These are phyloP conservation scores for Fereydounia khargensis DNA, from an alignment of 1,284 basidiomycete genomes.

Conservation along the genomic window DNA sequence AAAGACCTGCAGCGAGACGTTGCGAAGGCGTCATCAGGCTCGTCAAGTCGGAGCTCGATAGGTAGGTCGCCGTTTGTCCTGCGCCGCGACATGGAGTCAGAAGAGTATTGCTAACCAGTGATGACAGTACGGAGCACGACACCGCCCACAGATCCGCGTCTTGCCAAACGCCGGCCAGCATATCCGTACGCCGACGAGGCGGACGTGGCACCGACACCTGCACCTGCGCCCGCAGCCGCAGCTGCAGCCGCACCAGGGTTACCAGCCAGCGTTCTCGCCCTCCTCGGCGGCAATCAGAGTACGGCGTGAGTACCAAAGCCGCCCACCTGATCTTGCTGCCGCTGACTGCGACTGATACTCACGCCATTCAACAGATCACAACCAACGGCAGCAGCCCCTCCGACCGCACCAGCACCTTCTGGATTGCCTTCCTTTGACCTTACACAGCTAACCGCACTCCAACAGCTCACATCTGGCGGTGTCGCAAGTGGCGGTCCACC, in stretches of 20 bases:
- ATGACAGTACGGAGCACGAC: background rate
- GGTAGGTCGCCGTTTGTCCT: background rate
- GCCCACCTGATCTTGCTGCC: too few species aligned
- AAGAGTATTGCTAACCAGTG: slow-evolving; percentile 1
- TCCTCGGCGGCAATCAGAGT: slow-evolving; percentile 8
- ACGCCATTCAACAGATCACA: too few species aligned
- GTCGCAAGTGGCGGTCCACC: background rate
- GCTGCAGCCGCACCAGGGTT: background rate
- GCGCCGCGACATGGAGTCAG: background rate
- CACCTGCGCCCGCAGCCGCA: background rate
- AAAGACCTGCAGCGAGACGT: slow-evolving; percentile 7
- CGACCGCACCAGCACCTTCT: too few species aligned
- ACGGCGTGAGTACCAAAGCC: too few species aligned
- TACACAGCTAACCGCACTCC: slow-evolving; percentile 3
- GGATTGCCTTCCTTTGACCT: slow-evolving; percentile 1
- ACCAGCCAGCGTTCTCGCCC: slow-evolving; percentile 16
- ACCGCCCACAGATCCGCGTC: background rate
- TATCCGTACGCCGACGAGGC: too few species aligned
- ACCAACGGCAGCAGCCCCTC: too few species aligned
- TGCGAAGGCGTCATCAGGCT: background rate
- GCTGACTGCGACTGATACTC: too few species aligned
- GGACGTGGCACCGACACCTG: too few species aligned
- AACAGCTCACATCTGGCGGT: slow-evolving; percentile 1
- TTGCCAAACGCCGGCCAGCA: background rate
- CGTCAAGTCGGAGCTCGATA: background rate